Base-by-base conservation (phyloP, 306 rosid species). In the Pachyrhizus erosus region DNA sequence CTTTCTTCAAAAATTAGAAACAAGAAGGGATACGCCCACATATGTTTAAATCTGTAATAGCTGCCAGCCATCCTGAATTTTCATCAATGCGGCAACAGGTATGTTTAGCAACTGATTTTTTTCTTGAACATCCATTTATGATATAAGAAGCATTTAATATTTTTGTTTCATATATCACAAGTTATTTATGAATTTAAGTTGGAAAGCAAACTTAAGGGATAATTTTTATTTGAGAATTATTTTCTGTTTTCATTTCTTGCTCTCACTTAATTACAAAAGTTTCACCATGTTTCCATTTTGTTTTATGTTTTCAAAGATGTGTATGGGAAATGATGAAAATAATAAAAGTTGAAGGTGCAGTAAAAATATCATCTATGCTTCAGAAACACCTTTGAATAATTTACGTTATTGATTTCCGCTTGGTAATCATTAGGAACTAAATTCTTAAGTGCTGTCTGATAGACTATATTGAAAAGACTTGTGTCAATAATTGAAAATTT, bases 31-130 rank as follows among this genome's bases (percentile, higher is more conserved):
- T 94, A 87, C 93, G 89, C 29, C 97, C 97, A 46, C 91, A 88
- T 1, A 96, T 96, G 99, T 93, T 96, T 88, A 96, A 96, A 87
- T 77, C 97, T 21, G 88, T 96, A 78, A 94, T 96, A 82, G 97
- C 99, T 75, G 93, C 98, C 49, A 91, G 94, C 81, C 99, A 96
- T 88, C 97, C 99, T 42, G 99, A 96, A 84, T 96, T 96, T 89
- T 93, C 99, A 46, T 84, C 99, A 66, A 87, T 88, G 89, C 88
- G 98, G 70, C 99, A 96, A 84, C 99, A 96, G 99, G 99, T 93
- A 86, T 61, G 31, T 79, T 60, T 65, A 74, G 52, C 58, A 70
- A 77, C 73, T 83, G 69, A 3, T 64, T 79, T 77, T 51, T 40
- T 17, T 8, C 43, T 46, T 48, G 6, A 74, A n/a, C n/a, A n/a